A percentile compares a stretch with the other conserved stretches of the same genome.
phyloP scores from a whole-genome alignment of 441 rosid genomes.

The Francoa sonchifolia region DNA sequence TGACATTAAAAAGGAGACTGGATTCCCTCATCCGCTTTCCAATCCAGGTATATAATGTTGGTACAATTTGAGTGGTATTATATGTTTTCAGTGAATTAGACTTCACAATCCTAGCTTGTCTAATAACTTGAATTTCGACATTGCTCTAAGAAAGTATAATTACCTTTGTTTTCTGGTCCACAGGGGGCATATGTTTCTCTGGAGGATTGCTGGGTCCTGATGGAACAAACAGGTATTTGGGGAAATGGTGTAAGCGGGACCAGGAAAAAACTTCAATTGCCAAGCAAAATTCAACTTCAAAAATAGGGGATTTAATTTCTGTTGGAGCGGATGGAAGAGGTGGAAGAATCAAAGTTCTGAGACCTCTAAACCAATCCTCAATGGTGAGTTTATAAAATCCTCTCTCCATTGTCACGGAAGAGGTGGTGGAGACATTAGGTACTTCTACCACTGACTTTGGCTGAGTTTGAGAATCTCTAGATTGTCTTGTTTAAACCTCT shows the following conservation, averaged over 20 bases:
- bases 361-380: slow-evolving; percentile 39
- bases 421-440: no score
- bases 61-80: slow-evolving; percentile 3
- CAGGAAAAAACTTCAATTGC: slow-evolving; percentile 22
- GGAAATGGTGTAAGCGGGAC: slow-evolving; percentile 80
- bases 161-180: slow-evolving; percentile 11
- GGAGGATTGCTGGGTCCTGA: slow-evolving; percentile 67
- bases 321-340: slow-evolving; percentile 88
- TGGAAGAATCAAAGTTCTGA: slow-evolving; percentile 65
- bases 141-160: no score
- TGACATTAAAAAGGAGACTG: slow-evolving; percentile 39
- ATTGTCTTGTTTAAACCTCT: not conserved
- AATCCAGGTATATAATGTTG: slow-evolving; percentile 34
- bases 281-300: slow-evolving; percentile 21
- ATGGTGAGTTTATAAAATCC: slow-evolving; percentile 20
- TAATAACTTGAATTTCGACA: no score
- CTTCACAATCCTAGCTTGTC: no score
- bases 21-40: slow-evolving; percentile 17
- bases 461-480: not conserved
- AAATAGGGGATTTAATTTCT: slow-evolving; percentile 47
- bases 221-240: slow-evolving; percentile 49
- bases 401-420: no score
- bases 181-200: slow-evolving; percentile 49
- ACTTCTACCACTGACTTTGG: not conserved
- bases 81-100: no score